phyloP scores from a whole-genome alignment of 495 filamentous ascomycete genomes.

The Chaetomidium leptoderma region DNA sequence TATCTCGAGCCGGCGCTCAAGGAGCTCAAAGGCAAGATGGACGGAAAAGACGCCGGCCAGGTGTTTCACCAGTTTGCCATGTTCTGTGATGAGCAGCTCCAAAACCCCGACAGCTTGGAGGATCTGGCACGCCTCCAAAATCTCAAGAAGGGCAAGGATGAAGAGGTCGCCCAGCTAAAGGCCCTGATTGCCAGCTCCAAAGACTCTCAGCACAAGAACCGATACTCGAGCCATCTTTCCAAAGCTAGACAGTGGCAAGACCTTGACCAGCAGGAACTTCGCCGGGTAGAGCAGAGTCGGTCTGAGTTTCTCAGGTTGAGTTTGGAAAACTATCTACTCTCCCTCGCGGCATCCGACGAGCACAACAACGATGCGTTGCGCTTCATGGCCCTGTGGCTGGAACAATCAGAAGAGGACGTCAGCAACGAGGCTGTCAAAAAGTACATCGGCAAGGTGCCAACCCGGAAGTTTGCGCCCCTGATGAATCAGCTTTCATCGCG shows the following conservation, averaged over 20 bases:
- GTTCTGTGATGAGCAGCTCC: constrained; percentile 90
- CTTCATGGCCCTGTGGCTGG: constrained; percentile 94
- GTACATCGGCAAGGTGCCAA: constrained; percentile 69
- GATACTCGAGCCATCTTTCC: constrained; percentile 37
- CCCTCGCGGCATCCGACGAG: constrained; percentile 74
- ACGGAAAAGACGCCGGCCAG: constrained; percentile 71
- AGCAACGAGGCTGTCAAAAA: constrained; percentile 72
- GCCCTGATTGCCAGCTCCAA: constrained; percentile 41
- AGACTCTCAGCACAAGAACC: constrained; percentile 37
- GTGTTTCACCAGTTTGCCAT: constrained; percentile 92
- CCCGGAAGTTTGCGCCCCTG: constrained; percentile 82
- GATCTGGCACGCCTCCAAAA: constrained; percentile 78
- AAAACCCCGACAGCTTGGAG: constrained; percentile 76
- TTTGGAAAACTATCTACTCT: constrained; percentile 91
- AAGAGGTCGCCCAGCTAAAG: constrained; percentile 67
- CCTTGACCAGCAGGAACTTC: constrained; percentile 81
- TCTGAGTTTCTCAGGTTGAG: constrained; percentile 79
- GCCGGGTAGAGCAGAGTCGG: constrained; percentile 66
- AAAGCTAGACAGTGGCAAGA: constrained; percentile 86
- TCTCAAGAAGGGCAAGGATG: constrained; percentile 73
- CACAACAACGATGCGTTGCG: constrained; percentile 86
- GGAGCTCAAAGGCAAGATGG: constrained; percentile 64
- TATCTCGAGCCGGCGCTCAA: constrained; percentile 80
- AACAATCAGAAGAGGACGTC: constrained; percentile 64
- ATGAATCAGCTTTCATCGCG: constrained; percentile 97